phyloP scores from a whole-genome alignment of 2,329 filamentous ascomycete species.

The Fusarium sp. region DNA sequence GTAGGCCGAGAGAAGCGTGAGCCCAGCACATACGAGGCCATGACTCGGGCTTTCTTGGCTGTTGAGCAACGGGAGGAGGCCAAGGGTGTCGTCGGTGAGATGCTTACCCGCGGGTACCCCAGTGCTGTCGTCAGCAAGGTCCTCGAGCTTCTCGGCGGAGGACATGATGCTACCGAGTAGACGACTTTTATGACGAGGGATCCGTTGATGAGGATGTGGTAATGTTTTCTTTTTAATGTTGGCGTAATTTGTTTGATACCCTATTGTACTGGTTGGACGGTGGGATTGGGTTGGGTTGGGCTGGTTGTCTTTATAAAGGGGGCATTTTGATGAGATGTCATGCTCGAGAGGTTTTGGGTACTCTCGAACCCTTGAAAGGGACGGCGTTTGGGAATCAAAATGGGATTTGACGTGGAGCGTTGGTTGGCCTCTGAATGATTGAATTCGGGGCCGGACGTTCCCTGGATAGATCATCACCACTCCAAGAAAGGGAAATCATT shows the following conservation, averaged over 20 bases:
- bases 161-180: slow-evolving; percentile 53
- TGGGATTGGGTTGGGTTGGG: not conserved
- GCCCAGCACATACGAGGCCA: slow-evolving; percentile 98
- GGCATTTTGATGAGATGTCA: slow-evolving; percentile 30
- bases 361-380: slow-evolving; percentile 36
- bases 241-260: slow-evolving; percentile 48
- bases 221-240: slow-evolving; percentile 43
- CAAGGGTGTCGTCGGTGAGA: slow-evolving; percentile 85
- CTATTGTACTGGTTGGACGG: slow-evolving; percentile 42
- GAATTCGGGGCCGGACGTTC: slow-evolving; percentile 42
- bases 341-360: slow-evolving; percentile 29
- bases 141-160: slow-evolving; percentile 82
- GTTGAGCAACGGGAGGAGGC: slow-evolving; percentile 83
- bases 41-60: slow-evolving; percentile 92
- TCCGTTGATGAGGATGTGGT: slow-evolving; percentile 19
- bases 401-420: slow-evolving; percentile 37
- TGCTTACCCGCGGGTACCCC: slow-evolving; percentile 90
- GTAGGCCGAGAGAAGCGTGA: slow-evolving; percentile 84
- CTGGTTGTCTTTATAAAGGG: slow-evolving; percentile 36
- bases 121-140: slow-evolving; percentile 94
- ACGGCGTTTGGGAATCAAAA: slow-evolving; percentile 46
- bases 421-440: slow-evolving; percentile 42
- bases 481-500: slow-evolving; percentile 50
- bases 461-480: slow-evolving; percentile 62
- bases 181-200: slow-evolving; percentile 1